phyloP scores from a whole-genome alignment of 768 basidiomycete species.

The Rhizopogon vulgaris region DNA sequence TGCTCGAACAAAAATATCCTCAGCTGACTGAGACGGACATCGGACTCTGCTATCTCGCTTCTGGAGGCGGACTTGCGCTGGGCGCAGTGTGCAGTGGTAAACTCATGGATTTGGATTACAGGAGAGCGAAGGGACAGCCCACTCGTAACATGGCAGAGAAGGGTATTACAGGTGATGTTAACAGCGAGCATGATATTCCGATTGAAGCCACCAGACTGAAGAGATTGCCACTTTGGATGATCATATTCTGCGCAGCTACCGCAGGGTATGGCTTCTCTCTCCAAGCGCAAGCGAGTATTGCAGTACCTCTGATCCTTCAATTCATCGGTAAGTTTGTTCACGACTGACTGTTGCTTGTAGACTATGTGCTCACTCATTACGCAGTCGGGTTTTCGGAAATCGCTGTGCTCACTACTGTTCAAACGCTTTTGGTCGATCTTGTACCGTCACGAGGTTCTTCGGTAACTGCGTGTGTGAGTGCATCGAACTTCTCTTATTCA shows the following conservation, averaged over 20 bases:
- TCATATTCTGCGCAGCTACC: constrained; percentile 30
- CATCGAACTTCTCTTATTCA: neutral
- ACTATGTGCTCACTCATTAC: neutral
- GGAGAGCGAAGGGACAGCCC: constrained; percentile 18
- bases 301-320: constrained; percentile 44
- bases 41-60: constrained; percentile 68
- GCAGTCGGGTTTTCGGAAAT: constrained; percentile 45
- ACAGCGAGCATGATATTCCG: constrained; percentile 36
- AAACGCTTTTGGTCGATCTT: constrained; percentile 58
- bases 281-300: constrained; percentile 36
- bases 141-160: constrained; percentile 11
- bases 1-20: constrained; percentile 43
- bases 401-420: constrained; percentile 44
- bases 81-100: constrained; percentile 52
- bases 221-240: constrained; percentile 34
- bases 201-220: constrained; percentile 52
- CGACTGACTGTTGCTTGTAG: neutral
- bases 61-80: constrained; percentile 61
- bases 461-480: constrained; percentile 58
- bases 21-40: constrained; percentile 38
- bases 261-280: constrained; percentile 54
- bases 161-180: constrained; percentile 13
- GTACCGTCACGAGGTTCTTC: constrained; percentile 52
- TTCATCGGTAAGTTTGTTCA: constrained; percentile 24
- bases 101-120: constrained; percentile 59